These are phyloP conservation scores for Monascus ruber DNA, from an alignment of 2,329 filamentous ascomycete species.

Conservation along the genomic window DNA sequence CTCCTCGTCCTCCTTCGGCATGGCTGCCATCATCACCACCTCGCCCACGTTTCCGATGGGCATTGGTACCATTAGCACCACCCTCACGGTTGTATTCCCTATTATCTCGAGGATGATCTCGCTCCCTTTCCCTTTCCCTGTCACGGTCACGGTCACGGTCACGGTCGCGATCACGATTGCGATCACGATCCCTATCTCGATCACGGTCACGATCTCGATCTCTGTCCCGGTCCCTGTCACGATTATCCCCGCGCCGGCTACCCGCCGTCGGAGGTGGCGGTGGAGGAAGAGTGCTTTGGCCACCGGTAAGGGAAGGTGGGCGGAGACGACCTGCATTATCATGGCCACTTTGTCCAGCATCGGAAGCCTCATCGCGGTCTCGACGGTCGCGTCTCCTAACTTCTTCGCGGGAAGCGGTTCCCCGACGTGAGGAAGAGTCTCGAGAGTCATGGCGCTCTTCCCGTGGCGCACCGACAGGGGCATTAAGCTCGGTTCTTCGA, in stretches of 20 bases:
- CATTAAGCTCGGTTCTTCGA: constrained; percentile 20
- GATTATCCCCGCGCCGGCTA: constrained; percentile 20
- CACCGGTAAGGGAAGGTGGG: not conserved
- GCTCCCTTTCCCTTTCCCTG: constrained; percentile 14
- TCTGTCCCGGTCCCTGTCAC: constrained; percentile 23
- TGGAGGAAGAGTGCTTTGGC: not conserved
- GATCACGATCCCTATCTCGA: constrained; percentile 15
- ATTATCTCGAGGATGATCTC: constrained; percentile 18
- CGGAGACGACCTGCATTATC: constrained; percentile 21
- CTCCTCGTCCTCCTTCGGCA: constrained; percentile 20
- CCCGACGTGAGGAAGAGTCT: constrained; percentile 19
- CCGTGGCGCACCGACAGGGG: constrained; percentile 6
- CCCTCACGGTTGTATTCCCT: constrained; percentile 13
- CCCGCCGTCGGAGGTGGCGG: constrained; percentile 2
- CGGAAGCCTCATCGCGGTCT: constrained; percentile 23
- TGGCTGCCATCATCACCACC: constrained; percentile 18
- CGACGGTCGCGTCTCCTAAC: constrained; percentile 23
- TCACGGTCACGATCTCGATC: constrained; percentile 24
- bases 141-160: not conserved
- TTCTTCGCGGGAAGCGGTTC: constrained; percentile 21
- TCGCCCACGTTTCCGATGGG: constrained; percentile 27
- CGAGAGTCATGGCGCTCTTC: constrained; percentile 17
- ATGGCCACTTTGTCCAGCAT: constrained; percentile 11
- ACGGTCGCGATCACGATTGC: constrained; percentile 18
- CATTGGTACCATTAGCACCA: constrained; percentile 3